Base-by-base conservation (phyloP, 139 green algal species). In the Ostreobium quekettii region DNA sequence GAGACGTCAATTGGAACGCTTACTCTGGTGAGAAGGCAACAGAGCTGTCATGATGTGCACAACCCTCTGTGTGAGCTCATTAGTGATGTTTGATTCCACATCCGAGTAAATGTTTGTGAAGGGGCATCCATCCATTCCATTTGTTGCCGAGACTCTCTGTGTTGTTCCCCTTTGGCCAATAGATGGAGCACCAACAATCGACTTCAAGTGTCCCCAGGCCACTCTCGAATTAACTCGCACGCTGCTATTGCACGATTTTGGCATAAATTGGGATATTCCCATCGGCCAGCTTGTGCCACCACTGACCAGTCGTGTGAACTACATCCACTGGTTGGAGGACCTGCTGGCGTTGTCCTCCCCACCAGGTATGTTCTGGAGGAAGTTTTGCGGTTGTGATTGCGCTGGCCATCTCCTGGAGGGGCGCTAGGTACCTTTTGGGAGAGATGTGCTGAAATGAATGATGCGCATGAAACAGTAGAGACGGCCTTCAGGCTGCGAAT, bases 281-380 rank as follows among this genome's bases (percentile, higher is more conserved):
- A 62, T 82, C 19, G 87, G 89, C 1, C 80, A 93, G 48, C 81
- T 97, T 31, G 83, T 95, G n/a, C 87, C 90, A 2, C 84, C 88
- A 0, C 47, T 96, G 1, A 82, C 93, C 48, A 95, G 93, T 70
- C 71, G 93, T 1, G 71, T 72, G 53, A 96, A 96, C 78, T 98
- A 98, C 79, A 75, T 98, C 3, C 82, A 89, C 72, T 97, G 91
- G 91, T 28, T 98, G 11, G n/a, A 89, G 2, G 85, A 96, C 67
- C 75, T 98, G 76, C 74, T 97, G 29, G 33, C 46, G 31, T 78
- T 95, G 64, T 91, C 82, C 1, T 48, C 65, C 3, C 82, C 83
- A 31, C 37, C 56, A 48, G 74, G 78, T 67, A 38, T 29, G 37
- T 38, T 46, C 63, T 47, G 15, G 38, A n/a, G n/a, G n/a, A n/a